These are phyloP conservation scores for Globisporangium irregulare DNA, from an alignment of 352 stramenopile species.

Conservation along the genomic window DNA sequence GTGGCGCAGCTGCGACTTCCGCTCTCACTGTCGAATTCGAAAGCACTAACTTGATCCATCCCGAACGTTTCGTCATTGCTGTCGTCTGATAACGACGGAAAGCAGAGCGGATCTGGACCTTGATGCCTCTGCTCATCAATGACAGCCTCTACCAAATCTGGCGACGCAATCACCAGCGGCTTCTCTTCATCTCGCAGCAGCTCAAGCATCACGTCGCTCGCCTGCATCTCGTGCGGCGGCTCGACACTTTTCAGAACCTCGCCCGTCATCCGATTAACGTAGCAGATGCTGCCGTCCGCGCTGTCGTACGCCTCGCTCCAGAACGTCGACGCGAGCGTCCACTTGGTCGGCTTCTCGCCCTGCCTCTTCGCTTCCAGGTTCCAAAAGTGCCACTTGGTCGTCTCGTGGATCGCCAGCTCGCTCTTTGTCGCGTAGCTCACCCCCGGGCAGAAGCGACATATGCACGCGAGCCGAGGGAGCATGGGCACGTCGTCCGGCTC, in stretches of 20 bases:
- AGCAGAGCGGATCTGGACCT: background rate
- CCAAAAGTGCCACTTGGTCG: slow-evolving; percentile 81
- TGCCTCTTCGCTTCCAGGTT: slow-evolving; percentile 46
- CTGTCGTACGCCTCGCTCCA: slow-evolving; percentile 78
- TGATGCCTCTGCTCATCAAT: background rate
- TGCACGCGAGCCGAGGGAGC: slow-evolving; percentile 43
- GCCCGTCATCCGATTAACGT: slow-evolving; percentile 70
- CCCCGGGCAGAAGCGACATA: slow-evolving; percentile 62
- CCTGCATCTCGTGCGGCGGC: slow-evolving; percentile 62
- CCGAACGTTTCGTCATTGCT: background rate
- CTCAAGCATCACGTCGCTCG: slow-evolving; percentile 66
- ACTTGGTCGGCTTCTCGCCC: slow-evolving; percentile 38
- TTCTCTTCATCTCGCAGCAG: slow-evolving; percentile 34
- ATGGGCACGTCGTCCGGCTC: slow-evolving; percentile 40
- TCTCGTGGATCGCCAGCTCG: slow-evolving; percentile 61
- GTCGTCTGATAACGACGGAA: background rate
- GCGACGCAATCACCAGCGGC: background rate
- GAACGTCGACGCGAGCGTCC: slow-evolving; percentile 56
- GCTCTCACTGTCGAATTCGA: background rate
- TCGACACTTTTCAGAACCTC: slow-evolving; percentile 48
- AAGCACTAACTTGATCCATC: background rate
- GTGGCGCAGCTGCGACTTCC: background rate
- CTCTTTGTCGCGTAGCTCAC: slow-evolving; percentile 58
- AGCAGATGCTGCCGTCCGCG: slow-evolving; percentile 55
- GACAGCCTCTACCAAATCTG: background rate